Base-by-base conservation (phyloP, 2,329 filamentous ascomycete species). In the Fusarium longipes region DNA sequence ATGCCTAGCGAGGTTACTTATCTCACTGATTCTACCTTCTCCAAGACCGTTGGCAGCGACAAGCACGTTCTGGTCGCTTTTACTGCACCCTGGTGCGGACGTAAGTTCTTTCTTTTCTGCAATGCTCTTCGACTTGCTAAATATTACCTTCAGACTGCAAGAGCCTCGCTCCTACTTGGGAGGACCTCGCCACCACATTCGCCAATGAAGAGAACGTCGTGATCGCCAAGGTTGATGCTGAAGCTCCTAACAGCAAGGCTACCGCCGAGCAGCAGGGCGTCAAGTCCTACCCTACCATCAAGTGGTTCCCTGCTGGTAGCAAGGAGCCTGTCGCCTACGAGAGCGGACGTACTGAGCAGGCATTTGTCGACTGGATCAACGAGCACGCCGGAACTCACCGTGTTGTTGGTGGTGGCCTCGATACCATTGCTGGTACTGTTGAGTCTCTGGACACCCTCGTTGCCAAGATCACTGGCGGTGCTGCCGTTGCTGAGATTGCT, bases 81-180 rank as follows among this genome's bases (percentile, higher is more conserved):
- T 81, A 99, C 96, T 72, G 95, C 96, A 52, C 94, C 96, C 52
- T 98, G 95, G 96, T 99, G 96, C 81, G 95, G 95, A 79, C 95
- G 96, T 98, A 88, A 82, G 93, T 91, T 47, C 27, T 22, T 18
- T 33, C 18, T 12, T 33, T 8, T 24, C 25, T 38, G 20, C n/a
- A 47, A 18, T 11, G 6, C 27, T 18, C 18, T 32, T 22, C 43
- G 40, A 51, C 45, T 52, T n/a, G 27, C 63, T 71, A 49, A 64
- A 18, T 40, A 24, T 51, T 29, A 54, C 35, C 15, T 77, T 32
- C 33, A 97, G 96, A 99, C 87, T 99, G 96, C 92, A 99, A 99
- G 86, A 90, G 76, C 74, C 90, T 99, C 67, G 94, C 94, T 47
- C 96, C 96, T 42, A 87, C 84, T 71, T 99, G 93, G 93, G 96